phyloP scores from a whole-genome alignment of 108 stramenopile genomes.

The Nitzschia sp. region DNA sequence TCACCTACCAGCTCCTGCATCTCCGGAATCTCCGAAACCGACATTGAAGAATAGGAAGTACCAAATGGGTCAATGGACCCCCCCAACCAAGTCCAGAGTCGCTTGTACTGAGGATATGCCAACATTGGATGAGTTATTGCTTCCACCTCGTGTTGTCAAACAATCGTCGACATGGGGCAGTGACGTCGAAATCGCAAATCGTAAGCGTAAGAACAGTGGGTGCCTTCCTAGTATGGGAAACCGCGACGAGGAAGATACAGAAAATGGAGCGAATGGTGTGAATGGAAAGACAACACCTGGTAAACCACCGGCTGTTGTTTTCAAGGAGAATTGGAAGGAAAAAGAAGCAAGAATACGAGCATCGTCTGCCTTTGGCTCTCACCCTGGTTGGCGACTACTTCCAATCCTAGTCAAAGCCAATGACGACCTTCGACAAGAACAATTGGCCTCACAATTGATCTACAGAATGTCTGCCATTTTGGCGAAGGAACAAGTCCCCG shows the following conservation, averaged over 20 bases:
- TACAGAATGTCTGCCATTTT: slow-evolving; percentile 84
- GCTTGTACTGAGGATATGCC: not conserved
- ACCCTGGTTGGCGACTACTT: slow-evolving; percentile 89
- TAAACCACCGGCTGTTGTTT: slow-evolving; percentile 78
- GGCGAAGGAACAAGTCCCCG: slow-evolving; percentile 79
- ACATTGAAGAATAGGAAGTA: slow-evolving; percentile 18
- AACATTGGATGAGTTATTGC: slow-evolving; percentile 4
- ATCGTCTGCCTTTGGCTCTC: slow-evolving; percentile 74
- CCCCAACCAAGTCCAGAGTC: slow-evolving; percentile 21
- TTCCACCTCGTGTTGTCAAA: slow-evolving; percentile 3
- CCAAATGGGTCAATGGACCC: slow-evolving; percentile 57
- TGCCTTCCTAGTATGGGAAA: slow-evolving; percentile 5
- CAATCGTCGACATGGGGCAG: not conserved
- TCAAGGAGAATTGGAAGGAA: slow-evolving; percentile 91
- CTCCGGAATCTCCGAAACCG: slow-evolving; percentile 6
- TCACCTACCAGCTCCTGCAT: not conserved
- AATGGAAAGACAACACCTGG: slow-evolving; percentile 22
- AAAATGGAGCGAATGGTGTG: slow-evolving; percentile 7
- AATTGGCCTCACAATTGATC: slow-evolving; percentile 91
- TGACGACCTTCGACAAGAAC: slow-evolving; percentile 97
- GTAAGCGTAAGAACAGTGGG: slow-evolving; percentile 4
- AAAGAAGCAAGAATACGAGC: slow-evolving; percentile 86
- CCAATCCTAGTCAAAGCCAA: slow-evolving; percentile 96
- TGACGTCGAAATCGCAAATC: not conserved
- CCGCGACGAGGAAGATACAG: slow-evolving; percentile 25